Percentiles rank a stretch among this genome's conserved stretches.
phyloP scores from a whole-genome alignment of 768 basidiomycete species.

The Chalciporus sphaerocephalus region DNA sequence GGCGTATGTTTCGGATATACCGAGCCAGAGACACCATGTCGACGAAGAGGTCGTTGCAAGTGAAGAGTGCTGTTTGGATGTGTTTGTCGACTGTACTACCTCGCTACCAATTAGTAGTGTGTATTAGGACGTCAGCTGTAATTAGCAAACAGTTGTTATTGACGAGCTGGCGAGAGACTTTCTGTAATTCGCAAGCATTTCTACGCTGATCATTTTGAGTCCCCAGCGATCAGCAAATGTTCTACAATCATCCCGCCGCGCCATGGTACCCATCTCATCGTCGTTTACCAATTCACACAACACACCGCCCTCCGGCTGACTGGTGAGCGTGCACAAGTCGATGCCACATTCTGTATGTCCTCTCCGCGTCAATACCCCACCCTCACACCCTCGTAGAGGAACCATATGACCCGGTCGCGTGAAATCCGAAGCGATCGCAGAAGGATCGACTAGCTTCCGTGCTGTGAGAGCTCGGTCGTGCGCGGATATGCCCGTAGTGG shows the following conservation, averaged over 20 bases:
- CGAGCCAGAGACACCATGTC: constrained; percentile 72
- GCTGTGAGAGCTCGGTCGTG: constrained; percentile 89
- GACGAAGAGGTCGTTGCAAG: constrained; percentile 5
- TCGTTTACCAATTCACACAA: constrained; percentile 96
- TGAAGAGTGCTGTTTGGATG: constrained; percentile 14
- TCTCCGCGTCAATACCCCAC: constrained; percentile 80
- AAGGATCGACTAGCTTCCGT: constrained; percentile 69
- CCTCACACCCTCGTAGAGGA: constrained; percentile 79
- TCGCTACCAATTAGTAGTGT: too few relatives aligned
- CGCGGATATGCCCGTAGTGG: constrained; percentile 95
- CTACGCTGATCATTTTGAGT: constrained; percentile 91
- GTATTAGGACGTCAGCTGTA: too few relatives aligned
- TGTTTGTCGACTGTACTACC: too few relatives aligned
- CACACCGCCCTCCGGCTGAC: constrained; percentile 61
- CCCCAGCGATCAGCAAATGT: constrained; percentile 88
- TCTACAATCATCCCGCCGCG: constrained; percentile 89
- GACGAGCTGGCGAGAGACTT: not conserved
- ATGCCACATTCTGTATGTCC: constrained; percentile 93
- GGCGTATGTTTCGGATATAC: constrained; percentile 70
- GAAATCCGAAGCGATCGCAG: constrained; percentile 62
- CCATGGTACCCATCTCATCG: constrained; percentile 84
- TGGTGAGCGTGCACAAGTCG: constrained; percentile 78
- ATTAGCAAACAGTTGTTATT: not conserved
- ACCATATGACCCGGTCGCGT: constrained; percentile 94
- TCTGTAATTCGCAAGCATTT: constrained; percentile 59